These are phyloP conservation scores for Fusarium sp. DNA, from an alignment of 2,329 filamentous ascomycete genomes.

Conservation along the genomic window DNA sequence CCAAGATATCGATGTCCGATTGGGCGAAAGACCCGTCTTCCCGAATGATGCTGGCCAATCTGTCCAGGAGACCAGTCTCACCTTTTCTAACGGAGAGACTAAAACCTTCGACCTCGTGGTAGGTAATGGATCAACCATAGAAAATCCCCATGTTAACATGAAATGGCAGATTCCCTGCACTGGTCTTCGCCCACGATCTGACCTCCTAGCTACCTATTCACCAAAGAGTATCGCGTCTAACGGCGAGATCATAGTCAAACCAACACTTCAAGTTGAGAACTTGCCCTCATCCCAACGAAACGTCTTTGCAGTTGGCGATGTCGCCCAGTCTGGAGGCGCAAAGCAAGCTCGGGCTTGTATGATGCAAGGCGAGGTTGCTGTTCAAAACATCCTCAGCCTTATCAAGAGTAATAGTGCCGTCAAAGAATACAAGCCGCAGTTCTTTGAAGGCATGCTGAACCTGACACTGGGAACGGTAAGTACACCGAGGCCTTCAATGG, in stretches of 20 bases:
- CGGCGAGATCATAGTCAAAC: slow-evolving; percentile 11
- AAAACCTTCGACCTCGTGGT: slow-evolving; percentile 25
- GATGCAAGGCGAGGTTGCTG: slow-evolving; percentile 16
- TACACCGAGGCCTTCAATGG: fast-evolving
- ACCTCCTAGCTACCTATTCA: background rate
- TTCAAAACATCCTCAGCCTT: slow-evolving; percentile 1
- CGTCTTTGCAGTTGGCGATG: slow-evolving; percentile 22
- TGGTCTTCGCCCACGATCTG: slow-evolving; percentile 21
- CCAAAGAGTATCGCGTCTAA: slow-evolving; percentile 8
- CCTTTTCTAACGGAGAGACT: background rate
- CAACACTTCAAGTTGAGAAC: slow-evolving; percentile 18
- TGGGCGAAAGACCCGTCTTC: slow-evolving; percentile 3
- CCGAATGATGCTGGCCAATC: background rate
- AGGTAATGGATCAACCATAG: fast-evolving
- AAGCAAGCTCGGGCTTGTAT: slow-evolving; percentile 29
- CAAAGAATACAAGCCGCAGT: background rate
- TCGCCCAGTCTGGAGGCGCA: slow-evolving; percentile 19
- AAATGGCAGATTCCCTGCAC: slow-evolving; percentile 24
- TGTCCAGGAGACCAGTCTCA: background rate
- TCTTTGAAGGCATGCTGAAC: slow-evolving; percentile 12
- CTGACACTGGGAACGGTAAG: slow-evolving; percentile 28
- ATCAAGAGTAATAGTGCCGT: background rate
- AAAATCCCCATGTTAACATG: fast-evolving
- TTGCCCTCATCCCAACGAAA: background rate
- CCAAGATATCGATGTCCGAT: background rate